Conservation (phyloP, 352 stramenopile species). For the Phytophthora agathidicida region DNA sequence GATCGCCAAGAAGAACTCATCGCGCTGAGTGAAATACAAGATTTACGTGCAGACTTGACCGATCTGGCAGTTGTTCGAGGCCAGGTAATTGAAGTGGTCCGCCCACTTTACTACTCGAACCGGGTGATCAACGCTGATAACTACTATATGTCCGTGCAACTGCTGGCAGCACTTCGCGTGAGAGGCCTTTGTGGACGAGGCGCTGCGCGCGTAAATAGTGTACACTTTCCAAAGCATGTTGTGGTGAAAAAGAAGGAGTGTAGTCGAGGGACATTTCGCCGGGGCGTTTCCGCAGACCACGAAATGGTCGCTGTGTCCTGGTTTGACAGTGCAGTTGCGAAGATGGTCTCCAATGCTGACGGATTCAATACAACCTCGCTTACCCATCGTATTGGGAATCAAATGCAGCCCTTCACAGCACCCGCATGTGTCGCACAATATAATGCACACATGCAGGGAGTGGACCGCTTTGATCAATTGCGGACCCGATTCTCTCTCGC, state of each 20-base stretch:
- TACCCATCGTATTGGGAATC: background rate
- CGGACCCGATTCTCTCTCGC: conserved; percentile 31
- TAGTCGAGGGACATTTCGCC: conserved; percentile 7
- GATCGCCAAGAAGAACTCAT: too few relatives aligned
- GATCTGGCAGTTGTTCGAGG: background rate
- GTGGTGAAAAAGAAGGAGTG: conserved; percentile 14
- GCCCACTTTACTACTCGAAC: conserved; percentile 17
- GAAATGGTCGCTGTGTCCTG: conserved; percentile 30
- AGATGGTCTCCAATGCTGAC: conserved; percentile 31
- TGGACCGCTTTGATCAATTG: conserved; percentile 21
- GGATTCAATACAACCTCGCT: conserved; percentile 9
- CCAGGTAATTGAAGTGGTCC: conserved; percentile 29
- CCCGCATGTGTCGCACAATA: conserved; percentile 29
- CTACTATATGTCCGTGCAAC: conserved; percentile 40
- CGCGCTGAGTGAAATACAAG: too few relatives aligned
- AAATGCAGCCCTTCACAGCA: conserved; percentile 20
- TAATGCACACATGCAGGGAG: conserved; percentile 41
- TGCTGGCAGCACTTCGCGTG: conserved; percentile 24
- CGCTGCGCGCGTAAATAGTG: conserved; percentile 20
- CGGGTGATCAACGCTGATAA: conserved; percentile 39
- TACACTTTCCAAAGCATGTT: conserved; percentile 30
- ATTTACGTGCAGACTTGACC: background rate
- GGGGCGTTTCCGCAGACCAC: conserved; percentile 19
- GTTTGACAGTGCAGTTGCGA: conserved; percentile 32
- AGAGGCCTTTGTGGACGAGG: conserved; percentile 26